Percentiles rank a stretch among this genome's conserved stretches.
These are phyloP conservation scores for Hemisphaericaspora xylofermentans DNA, from an alignment of 1,139 yeast species.

Conservation along the genomic window DNA sequence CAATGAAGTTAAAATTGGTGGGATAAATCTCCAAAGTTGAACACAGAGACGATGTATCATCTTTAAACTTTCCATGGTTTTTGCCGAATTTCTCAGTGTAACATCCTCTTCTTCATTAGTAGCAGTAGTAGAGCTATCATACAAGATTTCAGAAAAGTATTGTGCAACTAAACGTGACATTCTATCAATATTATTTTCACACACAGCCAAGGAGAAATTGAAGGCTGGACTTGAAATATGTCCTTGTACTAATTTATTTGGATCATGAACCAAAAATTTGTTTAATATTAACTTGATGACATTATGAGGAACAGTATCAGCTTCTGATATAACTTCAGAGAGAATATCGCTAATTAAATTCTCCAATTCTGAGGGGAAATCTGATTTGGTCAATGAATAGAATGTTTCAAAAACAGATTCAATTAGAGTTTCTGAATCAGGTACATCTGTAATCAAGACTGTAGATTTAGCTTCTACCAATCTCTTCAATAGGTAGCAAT, in stretches of 20 bases:
- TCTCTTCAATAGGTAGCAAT: constrained; percentile 63
- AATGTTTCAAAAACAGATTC: constrained; percentile 59
- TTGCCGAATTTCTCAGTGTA: constrained; percentile 9
- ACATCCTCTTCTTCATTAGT: constrained; percentile 21
- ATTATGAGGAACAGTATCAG: constrained; percentile 62
- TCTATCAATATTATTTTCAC: constrained; percentile 70
- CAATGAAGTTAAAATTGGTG: constrained; percentile 70
- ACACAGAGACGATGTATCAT: constrained; percentile 64
- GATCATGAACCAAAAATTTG: constrained; percentile 35
- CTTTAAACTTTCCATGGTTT: constrained; percentile 44
- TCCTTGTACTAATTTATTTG: constrained; percentile 16
- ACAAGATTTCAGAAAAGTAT: constrained; percentile 73
- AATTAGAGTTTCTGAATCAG: constrained; percentile 57
- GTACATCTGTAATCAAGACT: constrained; percentile 73
- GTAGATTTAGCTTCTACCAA: constrained; percentile 80
- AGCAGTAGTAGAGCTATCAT: constrained; percentile 41
- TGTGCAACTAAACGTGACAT: constrained; percentile 79
- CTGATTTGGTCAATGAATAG: constrained; percentile 48
- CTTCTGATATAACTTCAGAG: constrained; percentile 75
- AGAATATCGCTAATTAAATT: constrained; percentile 66
- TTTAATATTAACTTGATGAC: constrained; percentile 64
- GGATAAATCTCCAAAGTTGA: constrained; percentile 76
- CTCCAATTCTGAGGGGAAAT: constrained; percentile 48
- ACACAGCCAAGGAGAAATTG: constrained; percentile 63
- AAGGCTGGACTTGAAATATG: constrained; percentile 55